phyloP scores from a whole-genome alignment of 257 asterid species.

The Thymus quinquecostatus region DNA sequence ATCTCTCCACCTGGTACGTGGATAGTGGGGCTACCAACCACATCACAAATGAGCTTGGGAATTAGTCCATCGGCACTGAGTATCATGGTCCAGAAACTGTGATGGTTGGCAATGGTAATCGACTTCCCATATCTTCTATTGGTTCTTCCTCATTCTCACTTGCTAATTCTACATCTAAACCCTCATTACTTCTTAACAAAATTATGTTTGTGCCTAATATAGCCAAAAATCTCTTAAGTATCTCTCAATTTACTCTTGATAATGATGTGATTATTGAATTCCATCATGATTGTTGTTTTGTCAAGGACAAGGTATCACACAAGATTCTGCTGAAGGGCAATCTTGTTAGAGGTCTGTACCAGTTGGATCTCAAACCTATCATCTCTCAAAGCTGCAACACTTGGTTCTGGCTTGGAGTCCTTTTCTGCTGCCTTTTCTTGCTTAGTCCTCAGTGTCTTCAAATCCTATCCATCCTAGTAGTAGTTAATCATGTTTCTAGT shows the following conservation, averaged over 20 bases:
- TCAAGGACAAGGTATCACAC: not conserved
- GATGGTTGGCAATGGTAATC: not conserved
- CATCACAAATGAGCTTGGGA: too few species aligned
- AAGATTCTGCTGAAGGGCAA: not conserved
- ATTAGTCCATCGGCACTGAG: not conserved
- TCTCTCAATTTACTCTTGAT: not conserved
- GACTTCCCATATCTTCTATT: not conserved
- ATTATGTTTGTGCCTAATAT: not conserved
- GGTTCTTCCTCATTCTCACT: not conserved
- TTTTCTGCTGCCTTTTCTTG: too few species aligned
- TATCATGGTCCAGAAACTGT: not conserved
- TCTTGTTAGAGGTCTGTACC: not conserved
- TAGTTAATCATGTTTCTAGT: too few species aligned
- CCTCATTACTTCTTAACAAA: not conserved
- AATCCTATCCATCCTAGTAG: too few species aligned
- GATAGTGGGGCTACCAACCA: too few species aligned
- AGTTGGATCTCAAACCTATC: too few species aligned
- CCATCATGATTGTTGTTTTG: not conserved
- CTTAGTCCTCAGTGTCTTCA: too few species aligned
- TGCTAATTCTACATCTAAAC: not conserved
- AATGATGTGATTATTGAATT: not conserved
- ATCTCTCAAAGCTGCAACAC: too few species aligned
- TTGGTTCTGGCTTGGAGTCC: too few species aligned
- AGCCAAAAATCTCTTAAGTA: not conserved
- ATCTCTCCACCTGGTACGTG: too few species aligned